phyloP scores from a whole-genome alignment of 352 stramenopile species.

The Elongisporangium prolatum region DNA sequence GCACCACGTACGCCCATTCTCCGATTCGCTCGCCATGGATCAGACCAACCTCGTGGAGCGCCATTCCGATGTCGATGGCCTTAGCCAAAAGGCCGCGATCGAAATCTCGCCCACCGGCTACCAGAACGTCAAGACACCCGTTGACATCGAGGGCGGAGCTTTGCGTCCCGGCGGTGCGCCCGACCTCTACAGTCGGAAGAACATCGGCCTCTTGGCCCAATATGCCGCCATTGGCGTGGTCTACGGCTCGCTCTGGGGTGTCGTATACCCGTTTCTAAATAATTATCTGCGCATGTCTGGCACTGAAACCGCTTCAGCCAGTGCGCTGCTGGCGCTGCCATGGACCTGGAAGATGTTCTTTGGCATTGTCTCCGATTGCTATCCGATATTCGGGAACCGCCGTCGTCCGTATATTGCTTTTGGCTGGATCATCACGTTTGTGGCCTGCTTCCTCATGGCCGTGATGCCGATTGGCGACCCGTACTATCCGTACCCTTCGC shows the following conservation, averaged over 20 bases:
- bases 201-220: constrained; percentile 40
- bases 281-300: constrained; percentile 49
- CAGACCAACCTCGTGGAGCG: constrained; percentile 14
- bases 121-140: constrained; percentile 17
- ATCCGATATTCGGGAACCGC: constrained; percentile 79
- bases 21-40: constrained; percentile 11
- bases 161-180: constrained; percentile 30
- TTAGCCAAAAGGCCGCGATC: background rate
- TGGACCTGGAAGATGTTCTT: constrained; percentile 84
- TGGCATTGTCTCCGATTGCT: constrained; percentile 81
- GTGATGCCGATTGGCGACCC: constrained; percentile 28
- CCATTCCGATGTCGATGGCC: constrained; percentile 11
- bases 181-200: constrained; percentile 26
- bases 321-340: constrained; percentile 50
- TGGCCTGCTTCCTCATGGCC: constrained; percentile 36
- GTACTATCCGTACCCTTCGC: constrained; percentile 48
- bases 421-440: constrained; percentile 38
- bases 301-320: constrained; percentile 31
- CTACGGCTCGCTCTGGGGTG: constrained; percentile 36
- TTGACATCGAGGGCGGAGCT: constrained; percentile 31
- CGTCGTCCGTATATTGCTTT: constrained; percentile 81
- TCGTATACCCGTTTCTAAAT: constrained; percentile 50
- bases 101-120: constrained; percentile 6
- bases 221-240: constrained; percentile 45
- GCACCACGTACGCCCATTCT: constrained; percentile 2